These are phyloP conservation scores for Fonsecaea monophora DNA, from an alignment of 2,329 filamentous ascomycete genomes.

Conservation along the genomic window DNA sequence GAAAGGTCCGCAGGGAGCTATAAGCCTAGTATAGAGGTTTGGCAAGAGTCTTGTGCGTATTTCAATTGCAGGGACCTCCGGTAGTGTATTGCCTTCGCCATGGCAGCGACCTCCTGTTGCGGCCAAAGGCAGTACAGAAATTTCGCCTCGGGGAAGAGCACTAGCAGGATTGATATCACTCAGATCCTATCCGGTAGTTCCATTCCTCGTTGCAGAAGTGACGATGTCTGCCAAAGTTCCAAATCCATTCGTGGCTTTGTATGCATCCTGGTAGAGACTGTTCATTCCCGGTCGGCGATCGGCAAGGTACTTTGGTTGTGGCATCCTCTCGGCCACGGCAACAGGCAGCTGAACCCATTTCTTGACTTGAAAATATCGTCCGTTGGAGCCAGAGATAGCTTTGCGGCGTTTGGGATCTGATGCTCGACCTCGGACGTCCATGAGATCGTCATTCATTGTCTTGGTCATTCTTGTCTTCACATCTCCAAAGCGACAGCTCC, in stretches of 20 bases:
- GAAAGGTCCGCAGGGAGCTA: conserved; percentile 1
- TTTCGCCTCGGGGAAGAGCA: neutral
- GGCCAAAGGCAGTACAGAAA: conserved; percentile 2
- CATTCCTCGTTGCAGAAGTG: conserved; percentile 10
- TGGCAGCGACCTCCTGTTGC: neutral
- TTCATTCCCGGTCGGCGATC: conserved; percentile 66
- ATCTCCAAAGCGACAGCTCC: too few species aligned
- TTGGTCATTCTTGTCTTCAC: conserved; percentile 48
- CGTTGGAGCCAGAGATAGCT: conserved; percentile 39
- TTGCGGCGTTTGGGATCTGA: conserved; percentile 29
- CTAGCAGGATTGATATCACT: conserved; percentile 21
- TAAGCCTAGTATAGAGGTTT: conserved; percentile 13
- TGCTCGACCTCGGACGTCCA: conserved; percentile 45
- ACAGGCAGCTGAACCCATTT: conserved; percentile 66
- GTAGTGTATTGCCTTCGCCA: neutral
- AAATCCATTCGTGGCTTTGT: conserved; percentile 36
- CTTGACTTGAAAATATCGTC: conserved; percentile 61
- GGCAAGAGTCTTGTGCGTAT: neutral
- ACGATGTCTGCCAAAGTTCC: conserved; percentile 30
- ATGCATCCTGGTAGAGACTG: conserved; percentile 53
- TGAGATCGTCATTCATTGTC: conserved; percentile 53
- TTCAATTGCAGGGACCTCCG: neutral
- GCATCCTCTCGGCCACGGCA: conserved; percentile 58
- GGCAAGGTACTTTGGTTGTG: conserved; percentile 68
- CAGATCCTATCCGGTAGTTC: conserved; percentile 33